Base-by-base conservation (phyloP, 2,329 filamentous ascomycete genomes). In the Fonsecaea monophora region DNA sequence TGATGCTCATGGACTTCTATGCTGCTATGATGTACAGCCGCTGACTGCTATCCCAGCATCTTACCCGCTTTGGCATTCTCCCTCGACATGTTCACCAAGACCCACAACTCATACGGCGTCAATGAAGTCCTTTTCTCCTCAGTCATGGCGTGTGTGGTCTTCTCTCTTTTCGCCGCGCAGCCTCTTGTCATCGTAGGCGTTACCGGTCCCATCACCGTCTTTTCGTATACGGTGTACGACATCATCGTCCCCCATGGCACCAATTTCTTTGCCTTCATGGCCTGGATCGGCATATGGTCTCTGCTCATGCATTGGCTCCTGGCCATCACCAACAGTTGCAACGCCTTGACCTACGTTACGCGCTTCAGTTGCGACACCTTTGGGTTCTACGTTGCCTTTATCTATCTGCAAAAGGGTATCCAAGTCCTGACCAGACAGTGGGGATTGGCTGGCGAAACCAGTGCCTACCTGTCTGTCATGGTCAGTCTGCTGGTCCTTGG, bases 361-460 rank as follows among this genome's bases (percentile, higher is more conserved):
- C 86, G 92, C 13, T 97, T 97, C 76, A 92, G 92, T 30, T 96
- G 93, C 79, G 93, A 97, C 77, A 95, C 94, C 74, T 96, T 97
- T 72, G 93, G 92, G 59, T 96, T 96, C 80, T 96, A 96, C 76
- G 92, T 96, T 56, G 92, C 92, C 64, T 93, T 91, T 75, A 94
- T 96, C 78, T 96, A 96, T 76, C 84, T 96, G 21, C 92, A 96
- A 75, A 96, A 96, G 79, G 92, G 92, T 15, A 90, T 96, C 68
- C 92, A 96, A 78, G 91, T 96, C 13, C 85, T 96, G 21, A 89
- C 89, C 53, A 85, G 90, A 12, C 90, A 96, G 74, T 93, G 91
- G 78, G 81, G 74, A 75, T 83, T 77, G 78, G 82, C 71, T 65
- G 84, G 83, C 57, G 86, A 90, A 60, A 78, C 76, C 82, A 95